Percentiles rank a stretch among this genome's conserved stretches.
These are phyloP conservation scores for Nitzschia inconspicua DNA, from an alignment of 108 stramenopile species.

Conservation along the genomic window DNA sequence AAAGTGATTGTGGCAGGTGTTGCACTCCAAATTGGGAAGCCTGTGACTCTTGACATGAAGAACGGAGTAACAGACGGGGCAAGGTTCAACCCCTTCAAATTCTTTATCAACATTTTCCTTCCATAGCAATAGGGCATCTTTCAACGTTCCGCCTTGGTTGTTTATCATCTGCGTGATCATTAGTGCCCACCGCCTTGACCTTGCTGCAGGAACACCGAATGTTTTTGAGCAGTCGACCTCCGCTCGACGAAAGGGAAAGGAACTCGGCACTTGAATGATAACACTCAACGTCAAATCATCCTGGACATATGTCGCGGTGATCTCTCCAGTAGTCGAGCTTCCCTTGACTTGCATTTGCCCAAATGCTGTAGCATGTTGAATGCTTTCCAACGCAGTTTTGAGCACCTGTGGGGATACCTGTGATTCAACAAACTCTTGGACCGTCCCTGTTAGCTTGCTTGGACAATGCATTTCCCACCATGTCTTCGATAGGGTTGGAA, in stretches of 20 bases:
- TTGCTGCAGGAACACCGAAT: constrained; percentile 62
- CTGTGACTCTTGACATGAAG: constrained; percentile 87
- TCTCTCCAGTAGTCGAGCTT: constrained; percentile 63
- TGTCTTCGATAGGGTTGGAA: constrained; percentile 69
- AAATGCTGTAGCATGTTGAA: constrained; percentile 53
- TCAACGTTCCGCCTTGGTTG: constrained; percentile 77
- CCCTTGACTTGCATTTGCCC: constrained; percentile 80
- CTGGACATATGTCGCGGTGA: constrained; percentile 77
- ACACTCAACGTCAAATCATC: constrained; percentile 86
- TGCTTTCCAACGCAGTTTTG: constrained; percentile 55
- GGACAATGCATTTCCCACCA: constrained; percentile 86
- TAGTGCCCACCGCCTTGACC: constrained; percentile 80
- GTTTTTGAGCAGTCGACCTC: constrained; percentile 84
- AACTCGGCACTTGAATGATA: constrained; percentile 57
- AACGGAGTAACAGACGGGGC: constrained; percentile 96
- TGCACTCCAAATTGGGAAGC: constrained; percentile 85
- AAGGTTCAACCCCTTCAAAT: constrained; percentile 98
- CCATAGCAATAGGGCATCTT: constrained; percentile 94
- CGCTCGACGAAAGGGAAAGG: constrained; percentile 78
- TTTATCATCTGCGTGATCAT: constrained; percentile 82
- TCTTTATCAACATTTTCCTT: constrained; percentile 96
- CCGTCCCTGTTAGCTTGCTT: constrained; percentile 35
- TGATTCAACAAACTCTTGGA: constrained; percentile 66
- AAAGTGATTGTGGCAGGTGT: constrained; percentile 85
- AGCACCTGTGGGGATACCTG: constrained; percentile 71